Percentiles rank a stretch among this genome's conserved stretches.
These are phyloP conservation scores for Multifurca ochricompacta DNA, from an alignment of 768 basidiomycete genomes.

Conservation along the genomic window DNA sequence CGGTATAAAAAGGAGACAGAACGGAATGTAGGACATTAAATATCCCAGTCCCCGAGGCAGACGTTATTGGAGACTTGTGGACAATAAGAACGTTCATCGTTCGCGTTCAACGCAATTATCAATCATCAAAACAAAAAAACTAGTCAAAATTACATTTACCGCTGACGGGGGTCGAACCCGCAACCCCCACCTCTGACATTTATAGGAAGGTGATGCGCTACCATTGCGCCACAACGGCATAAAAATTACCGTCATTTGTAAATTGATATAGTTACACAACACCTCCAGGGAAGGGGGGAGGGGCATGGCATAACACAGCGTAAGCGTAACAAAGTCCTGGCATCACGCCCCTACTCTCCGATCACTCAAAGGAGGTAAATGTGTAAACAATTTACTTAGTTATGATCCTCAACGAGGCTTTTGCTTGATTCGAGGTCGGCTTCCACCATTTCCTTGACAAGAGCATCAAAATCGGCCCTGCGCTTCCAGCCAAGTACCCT, in stretches of 20 bases:
- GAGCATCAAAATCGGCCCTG: slow-evolving; percentile 68
- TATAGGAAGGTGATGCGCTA: slow-evolving; percentile 32
- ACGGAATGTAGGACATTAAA: slow-evolving; percentile 39
- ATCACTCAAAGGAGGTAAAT: neutral
- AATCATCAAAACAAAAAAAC: neutral
- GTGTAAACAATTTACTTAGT: slow-evolving; percentile 43
- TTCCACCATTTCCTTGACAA: slow-evolving; percentile 89
- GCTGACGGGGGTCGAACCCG: slow-evolving; percentile 31
- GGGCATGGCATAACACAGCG: too few relatives aligned
- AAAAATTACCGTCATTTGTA: neutral
- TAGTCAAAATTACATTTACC: slow-evolving; percentile 16
- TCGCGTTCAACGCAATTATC: neutral
- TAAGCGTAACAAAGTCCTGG: neutral
- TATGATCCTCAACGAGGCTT: slow-evolving; percentile 78
- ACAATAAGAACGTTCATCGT: slow-evolving; percentile 76
- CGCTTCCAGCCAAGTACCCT: slow-evolving; percentile 86
- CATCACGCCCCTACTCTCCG: neutral
- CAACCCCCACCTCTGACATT: slow-evolving; percentile 26
- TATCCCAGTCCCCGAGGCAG: slow-evolving; percentile 27
- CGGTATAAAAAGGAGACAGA: slow-evolving; percentile 68
- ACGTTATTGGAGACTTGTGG: slow-evolving; percentile 48
- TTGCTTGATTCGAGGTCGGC: slow-evolving; percentile 68
- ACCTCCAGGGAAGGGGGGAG: too few relatives aligned
- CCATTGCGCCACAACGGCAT: slow-evolving; percentile 31
- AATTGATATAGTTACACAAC: neutral